Evolutionary conservation across 2,329 filamentous ascomycete genomes (phyloP).

Genomic region (Penicillium sclerotiorum): DNA sequence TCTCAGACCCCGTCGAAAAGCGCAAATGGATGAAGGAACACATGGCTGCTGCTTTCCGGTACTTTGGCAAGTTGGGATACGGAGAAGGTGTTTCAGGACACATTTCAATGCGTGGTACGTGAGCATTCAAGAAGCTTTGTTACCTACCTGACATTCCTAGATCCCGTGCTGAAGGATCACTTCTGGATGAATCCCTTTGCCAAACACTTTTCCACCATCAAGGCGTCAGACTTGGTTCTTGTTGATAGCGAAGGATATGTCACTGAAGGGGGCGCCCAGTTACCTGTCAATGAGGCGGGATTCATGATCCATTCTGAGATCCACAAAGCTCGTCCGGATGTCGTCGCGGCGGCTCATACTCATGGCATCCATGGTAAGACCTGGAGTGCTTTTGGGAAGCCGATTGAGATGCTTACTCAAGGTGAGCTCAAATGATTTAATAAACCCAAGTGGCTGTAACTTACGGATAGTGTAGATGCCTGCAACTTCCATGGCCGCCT

Average conservation of each 20-base stretch:
- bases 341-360: constrained; percentile 61
- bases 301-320: constrained; percentile 65
- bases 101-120: constrained; percentile 43
- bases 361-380: constrained; percentile 63
- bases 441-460: neutral
- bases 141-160: too few relatives aligned
- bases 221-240: constrained; percentile 45
- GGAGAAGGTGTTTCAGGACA: constrained; percentile 47
- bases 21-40: constrained; percentile 57
- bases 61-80: constrained; percentile 45
- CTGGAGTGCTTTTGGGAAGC: constrained; percentile 64
- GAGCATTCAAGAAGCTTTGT: too few relatives aligned
- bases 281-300: constrained; percentile 49
- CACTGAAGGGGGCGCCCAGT: constrained; percentile 43
- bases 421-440: constrained; percentile 50
- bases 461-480: constrained; percentile 30
- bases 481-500: constrained; percentile 44
- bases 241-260: constrained; percentile 45
- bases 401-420: constrained; percentile 62
- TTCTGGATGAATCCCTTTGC: constrained; percentile 46
- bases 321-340: constrained; percentile 61
- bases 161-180: constrained; percentile 41
- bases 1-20: constrained; percentile 47
- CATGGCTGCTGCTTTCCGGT: constrained; percentile 46
- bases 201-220: constrained; percentile 46